Evolutionary conservation across 2,329 filamentous ascomycete species (phyloP), one percentile per base, ranked within the genome.

Genomic region (Madurella mycetomatis): DNA sequence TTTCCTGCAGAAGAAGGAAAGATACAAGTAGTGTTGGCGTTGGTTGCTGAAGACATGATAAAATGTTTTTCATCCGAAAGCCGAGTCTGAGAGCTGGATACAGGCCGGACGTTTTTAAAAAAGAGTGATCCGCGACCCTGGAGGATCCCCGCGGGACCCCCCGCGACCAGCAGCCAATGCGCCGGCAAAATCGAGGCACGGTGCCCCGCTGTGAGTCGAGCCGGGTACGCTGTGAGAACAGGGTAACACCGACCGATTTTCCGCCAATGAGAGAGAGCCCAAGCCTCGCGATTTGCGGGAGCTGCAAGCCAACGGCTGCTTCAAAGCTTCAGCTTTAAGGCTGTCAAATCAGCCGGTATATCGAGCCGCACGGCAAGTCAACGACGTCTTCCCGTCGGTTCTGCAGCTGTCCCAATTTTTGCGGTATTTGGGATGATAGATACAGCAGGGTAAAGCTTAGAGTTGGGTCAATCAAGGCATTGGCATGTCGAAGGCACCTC

Each of bases 171-270:
- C 44, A 44, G 40, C 56, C 56, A 58, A 58, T 58, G 25, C 52
- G 19, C 49, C 49, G 49, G 52, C 40, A 50, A 50, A 55, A 39
- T 58, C 51, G 42, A 40, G 39, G 56, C 56, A 58, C 52, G 52
- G 46, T 57, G 54, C 45, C 49, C 53, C 54, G 40, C 55, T 41
- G 37, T 18, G 3, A n/a, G 47, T 37, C 34, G 34, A 37, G 34
- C 13, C 34, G 11, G 34, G 34, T 4, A 15, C 13, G 34, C 34
- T 37, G 31, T 34, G 25, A 18, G 15, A 17, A n/a, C 12, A 42
- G 18, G 9, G 32, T 18, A 17, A 5, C 17, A 37, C 39, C 42
- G 18, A 25, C 8, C 45, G 45, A 57, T 57, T 57, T 57, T 57
- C 55, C 55, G 51, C 55, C 55, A 57, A 57, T 57, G 44, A 44